These are phyloP conservation scores for Inga oerstediana DNA, from an alignment of 306 rosid genomes.

Conservation along the genomic window DNA sequence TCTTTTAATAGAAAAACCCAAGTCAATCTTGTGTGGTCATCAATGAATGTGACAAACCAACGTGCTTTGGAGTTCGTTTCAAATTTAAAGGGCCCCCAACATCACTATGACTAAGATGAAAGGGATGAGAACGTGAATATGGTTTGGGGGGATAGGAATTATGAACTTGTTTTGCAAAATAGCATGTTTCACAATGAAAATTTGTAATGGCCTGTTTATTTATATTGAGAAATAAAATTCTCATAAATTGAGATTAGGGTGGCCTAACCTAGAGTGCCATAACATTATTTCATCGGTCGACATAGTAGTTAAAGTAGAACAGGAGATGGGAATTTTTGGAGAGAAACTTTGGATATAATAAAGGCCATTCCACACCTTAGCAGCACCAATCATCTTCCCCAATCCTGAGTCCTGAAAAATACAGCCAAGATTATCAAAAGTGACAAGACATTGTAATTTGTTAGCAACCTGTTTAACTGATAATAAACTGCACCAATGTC, in stretches of 20 bases:
- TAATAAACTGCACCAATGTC: not conserved
- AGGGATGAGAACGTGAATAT: too few relatives aligned
- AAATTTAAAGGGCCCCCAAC: too few relatives aligned
- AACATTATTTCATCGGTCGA: not conserved
- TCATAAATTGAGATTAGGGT: not conserved
- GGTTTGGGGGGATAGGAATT: not conserved
- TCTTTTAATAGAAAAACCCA: too few relatives aligned
- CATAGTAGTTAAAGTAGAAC: too few relatives aligned
- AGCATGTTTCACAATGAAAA: not conserved
- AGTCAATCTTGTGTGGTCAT: too few relatives aligned
- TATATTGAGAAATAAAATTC: too few relatives aligned
- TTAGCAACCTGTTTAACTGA: too few relatives aligned
- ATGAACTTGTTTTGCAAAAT: not conserved
- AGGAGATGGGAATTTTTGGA: not conserved
- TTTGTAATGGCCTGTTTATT: too few relatives aligned
- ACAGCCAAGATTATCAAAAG: not conserved
- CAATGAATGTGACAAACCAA: too few relatives aligned
- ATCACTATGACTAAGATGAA: too few relatives aligned
- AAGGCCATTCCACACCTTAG: not conserved
- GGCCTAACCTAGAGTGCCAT: not conserved
- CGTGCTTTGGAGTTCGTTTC: too few relatives aligned
- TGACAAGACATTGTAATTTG: not conserved
- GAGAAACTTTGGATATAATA: not conserved
- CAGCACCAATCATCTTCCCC: not conserved
- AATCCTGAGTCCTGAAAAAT: not conserved